Evolutionary conservation across 2,329 filamentous ascomycete species (phyloP), one percentile per base, ranked within the genome.

Genomic region (Penicillium paneum): DNA sequence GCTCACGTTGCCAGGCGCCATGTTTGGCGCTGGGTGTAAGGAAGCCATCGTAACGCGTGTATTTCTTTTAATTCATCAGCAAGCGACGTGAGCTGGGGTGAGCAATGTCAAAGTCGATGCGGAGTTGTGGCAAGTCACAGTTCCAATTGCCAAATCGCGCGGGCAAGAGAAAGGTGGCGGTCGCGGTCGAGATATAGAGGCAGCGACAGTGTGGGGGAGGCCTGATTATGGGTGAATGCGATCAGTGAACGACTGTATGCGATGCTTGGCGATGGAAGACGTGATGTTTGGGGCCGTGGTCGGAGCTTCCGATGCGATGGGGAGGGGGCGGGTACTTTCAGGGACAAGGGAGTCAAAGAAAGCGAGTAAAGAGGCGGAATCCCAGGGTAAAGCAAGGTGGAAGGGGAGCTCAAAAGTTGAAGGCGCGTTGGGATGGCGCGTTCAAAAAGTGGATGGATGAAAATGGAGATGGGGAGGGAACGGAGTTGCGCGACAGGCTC

Each of bases 1-100:
- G 57, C 80, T 79, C 43, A 77, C 80, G 65, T 83, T 84, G 60
- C 83, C 82, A 71, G 87, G 82, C 73, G 87, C 84, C 74, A 88
- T 83, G 66, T 83, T 83, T 60, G 87, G 84, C 61, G 85, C 81
- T 67, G 84, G 77, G 77, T 94, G 90, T 68, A 91, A 85, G 60
- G 89, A 92, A 73, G 90, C 87, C 90, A 95, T 95, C 68, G 56
- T 81, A 75, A 62, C 64, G 61, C 61, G 63, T 60, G 64, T 63
- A 31, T 42, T 59, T 60, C n/a, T 39, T 52, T 66, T 54, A 67
- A 64, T 66, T 68, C 71, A 72, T 71, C 66, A 56, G 64, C 66
- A 47, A 49, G 49, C 52, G 54, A 34, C 49, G 45, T 63, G 57
- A 54, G 54, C 58, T 56, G 49, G 43, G 55, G 44, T 36, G 35